Evolutionary conservation across 257 asterid species (phyloP), one percentile per base, ranked within the genome.

Genomic region (Ophiorrhiza pumila): DNA sequence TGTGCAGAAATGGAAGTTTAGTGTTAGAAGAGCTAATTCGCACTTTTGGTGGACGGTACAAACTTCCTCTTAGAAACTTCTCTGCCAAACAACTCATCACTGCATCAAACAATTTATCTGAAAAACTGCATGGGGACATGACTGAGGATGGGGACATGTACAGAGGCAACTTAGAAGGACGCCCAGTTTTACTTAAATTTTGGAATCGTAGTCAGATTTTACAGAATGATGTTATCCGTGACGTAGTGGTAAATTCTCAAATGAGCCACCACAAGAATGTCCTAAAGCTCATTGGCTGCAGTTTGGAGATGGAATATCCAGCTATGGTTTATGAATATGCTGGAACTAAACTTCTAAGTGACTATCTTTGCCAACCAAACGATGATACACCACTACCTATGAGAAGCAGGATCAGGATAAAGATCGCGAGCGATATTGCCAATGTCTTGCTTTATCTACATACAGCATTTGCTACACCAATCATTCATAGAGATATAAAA

Each of bases 231-330:
- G 42, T 53, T n/a, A 68, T 68, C 29, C 74, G 53, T 2, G 74
- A 75, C 20, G 34, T 75, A 59, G 74, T 52, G 3, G 58, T 68
- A 4, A 59, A 25, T 12, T 68, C 79, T 18, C 76, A 70, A 8
- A 29, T 76, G 80, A 62, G 77, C 34, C 76, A 63, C 34, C 75
- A 35, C 57, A 69, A 50, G 57, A 63, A 76, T 37, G 75, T 69
- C 8, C 1, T 69, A 37, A 43, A 22, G 9, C 72, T 77, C 15
- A 1, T 77, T 0, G 77, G 80, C 14, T 77, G 61, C 68, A 31
- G 68, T 6, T 31, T 64, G 0, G 80, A 77, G 46, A 62, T 63
- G 0, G n/a, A 63, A 52, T 2, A 9, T 22, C 80, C 80, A 32
- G 63, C 53, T 63, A n/a, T 71, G 18, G 60, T 77, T 2, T 53